Evolutionary conservation across 1,139 yeast species (phyloP).

Genomic region (Yamadazyma atmosphaerica): DNA sequence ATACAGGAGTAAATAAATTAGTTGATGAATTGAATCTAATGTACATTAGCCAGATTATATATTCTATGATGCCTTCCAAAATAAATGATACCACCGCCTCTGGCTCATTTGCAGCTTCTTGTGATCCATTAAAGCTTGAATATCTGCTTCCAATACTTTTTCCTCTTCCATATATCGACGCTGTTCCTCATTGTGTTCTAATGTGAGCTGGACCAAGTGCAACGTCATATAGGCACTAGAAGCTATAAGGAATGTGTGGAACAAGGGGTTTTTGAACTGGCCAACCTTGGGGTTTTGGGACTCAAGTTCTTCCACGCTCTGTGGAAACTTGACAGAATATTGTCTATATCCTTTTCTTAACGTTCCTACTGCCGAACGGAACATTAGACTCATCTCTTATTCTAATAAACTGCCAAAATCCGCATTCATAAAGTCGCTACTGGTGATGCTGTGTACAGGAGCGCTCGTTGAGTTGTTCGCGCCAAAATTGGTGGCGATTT

Average conservation of each 20-base stretch:
- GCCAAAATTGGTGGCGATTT: constrained; percentile 8
- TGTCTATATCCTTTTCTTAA: neutral
- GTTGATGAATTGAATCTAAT: no score
- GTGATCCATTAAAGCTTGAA: constrained; percentile 33
- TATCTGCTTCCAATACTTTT: constrained; percentile 26
- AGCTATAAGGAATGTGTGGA: constrained; percentile 43
- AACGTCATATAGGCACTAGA: constrained; percentile 39
- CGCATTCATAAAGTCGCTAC: neutral
- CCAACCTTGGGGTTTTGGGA: constrained; percentile 33
- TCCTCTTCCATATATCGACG: constrained; percentile 24
- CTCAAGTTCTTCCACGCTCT: constrained; percentile 4
- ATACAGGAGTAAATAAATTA: neutral
- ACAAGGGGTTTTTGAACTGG: constrained; percentile 40
- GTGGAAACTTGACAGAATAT: constrained; percentile 12
- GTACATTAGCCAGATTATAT: constrained; percentile 1
- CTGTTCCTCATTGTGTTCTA: constrained; percentile 35
- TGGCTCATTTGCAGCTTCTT: constrained; percentile 23
- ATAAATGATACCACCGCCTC: constrained; percentile 22
- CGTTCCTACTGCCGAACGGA: neutral
- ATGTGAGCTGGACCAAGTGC: constrained; percentile 33
- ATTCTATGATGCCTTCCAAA: constrained; percentile 19
- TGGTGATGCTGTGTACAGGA: constrained; percentile 2
- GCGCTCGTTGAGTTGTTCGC: neutral
- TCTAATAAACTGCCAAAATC: no score
- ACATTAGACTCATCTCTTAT: neutral